Conservation (phyloP, 1,284 basidiomycete genomes). For the Pseudozyma sp. region DNA sequence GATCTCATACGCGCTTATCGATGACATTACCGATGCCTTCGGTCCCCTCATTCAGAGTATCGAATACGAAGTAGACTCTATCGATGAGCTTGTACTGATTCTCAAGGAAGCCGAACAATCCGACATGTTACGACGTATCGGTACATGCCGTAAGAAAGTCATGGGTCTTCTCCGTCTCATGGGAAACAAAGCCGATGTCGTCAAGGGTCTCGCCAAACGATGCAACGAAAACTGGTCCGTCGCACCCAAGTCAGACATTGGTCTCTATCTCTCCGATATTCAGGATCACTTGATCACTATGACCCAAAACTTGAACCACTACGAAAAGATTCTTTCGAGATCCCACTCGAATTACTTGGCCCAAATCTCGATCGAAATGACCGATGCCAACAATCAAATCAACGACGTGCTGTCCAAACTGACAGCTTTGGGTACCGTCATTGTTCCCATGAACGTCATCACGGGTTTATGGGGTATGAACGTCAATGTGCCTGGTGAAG, state of each 20-base stretch:
- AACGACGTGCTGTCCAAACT: constrained; percentile 99
- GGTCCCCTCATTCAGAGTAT: constrained; percentile 98
- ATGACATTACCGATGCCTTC: constrained; percentile 99
- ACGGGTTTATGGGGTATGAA: constrained; percentile 69
- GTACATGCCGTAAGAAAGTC: constrained; percentile 98
- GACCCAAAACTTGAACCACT: constrained; percentile 83
- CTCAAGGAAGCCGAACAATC: constrained; percentile 86
- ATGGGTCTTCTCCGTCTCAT: constrained; percentile 94
- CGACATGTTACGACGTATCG: constrained; percentile 86
- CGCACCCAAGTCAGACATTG: constrained; percentile 97
- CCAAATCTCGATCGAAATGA: constrained; percentile 71
- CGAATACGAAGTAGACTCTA: constrained; percentile 99
- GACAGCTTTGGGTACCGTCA: constrained; percentile 95
- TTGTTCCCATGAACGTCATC: constrained; percentile 75
- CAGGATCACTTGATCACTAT: constrained; percentile 98
- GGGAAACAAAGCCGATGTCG: constrained; percentile 99
- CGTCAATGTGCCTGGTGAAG: constrained; percentile 67
- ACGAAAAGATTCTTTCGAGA: constrained; percentile 88
- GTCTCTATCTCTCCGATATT: constrained; percentile 88
- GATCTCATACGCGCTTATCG: constrained; percentile 99
- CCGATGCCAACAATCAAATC: constrained; percentile 98
- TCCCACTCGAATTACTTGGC: constrained; percentile 90
- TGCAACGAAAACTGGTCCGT: constrained; percentile 99
- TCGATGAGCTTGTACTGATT: constrained; percentile 97
- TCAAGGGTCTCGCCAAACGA: constrained; percentile 96